Percentiles rank a stretch among this genome's conserved stretches.
These are phyloP conservation scores for Termitomyces sp. DNA, from an alignment of 768 basidiomycete species.

Conservation along the genomic window DNA sequence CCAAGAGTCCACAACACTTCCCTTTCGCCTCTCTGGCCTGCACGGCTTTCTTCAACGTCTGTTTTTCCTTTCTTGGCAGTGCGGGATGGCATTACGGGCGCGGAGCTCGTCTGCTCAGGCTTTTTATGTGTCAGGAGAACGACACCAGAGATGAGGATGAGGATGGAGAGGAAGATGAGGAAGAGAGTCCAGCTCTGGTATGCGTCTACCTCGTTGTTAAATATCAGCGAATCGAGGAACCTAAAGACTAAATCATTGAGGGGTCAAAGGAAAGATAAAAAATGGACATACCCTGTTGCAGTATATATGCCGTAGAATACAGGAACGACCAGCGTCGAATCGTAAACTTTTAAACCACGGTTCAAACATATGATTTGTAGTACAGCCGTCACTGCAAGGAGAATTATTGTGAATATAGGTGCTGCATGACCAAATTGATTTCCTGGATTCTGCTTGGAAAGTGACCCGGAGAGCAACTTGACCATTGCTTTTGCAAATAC, in stretches of 20 bases:
- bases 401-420: constrained; percentile 68
- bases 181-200: constrained; percentile 87
- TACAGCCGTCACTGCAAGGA: constrained; percentile 71
- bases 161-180: constrained; percentile 81
- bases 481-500: constrained; percentile 81
- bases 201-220: constrained; percentile 82
- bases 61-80: constrained; percentile 13
- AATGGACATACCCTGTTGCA: constrained; percentile 55
- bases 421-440: constrained; percentile 83
- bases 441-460: constrained; percentile 78
- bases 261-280: neutral
- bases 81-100: constrained; percentile 27
- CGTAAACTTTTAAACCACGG: constrained; percentile 83
- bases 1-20: constrained; percentile 68
- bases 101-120: constrained; percentile 46
- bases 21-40: constrained; percentile 22
- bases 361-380: constrained; percentile 91
- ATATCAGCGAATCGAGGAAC: constrained; percentile 54
- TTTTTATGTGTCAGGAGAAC: constrained; percentile 94
- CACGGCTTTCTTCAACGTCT: constrained; percentile 16
- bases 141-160: constrained; percentile 84
- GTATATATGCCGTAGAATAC: constrained; percentile 95
- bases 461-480: constrained; percentile 67
- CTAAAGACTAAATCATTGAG: constrained; percentile 17
- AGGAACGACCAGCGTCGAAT: constrained; percentile 87